These are phyloP conservation scores for Zymoseptoria ardabiliae DNA, from an alignment of 2,329 filamentous ascomycete genomes.

Conservation along the genomic window DNA sequence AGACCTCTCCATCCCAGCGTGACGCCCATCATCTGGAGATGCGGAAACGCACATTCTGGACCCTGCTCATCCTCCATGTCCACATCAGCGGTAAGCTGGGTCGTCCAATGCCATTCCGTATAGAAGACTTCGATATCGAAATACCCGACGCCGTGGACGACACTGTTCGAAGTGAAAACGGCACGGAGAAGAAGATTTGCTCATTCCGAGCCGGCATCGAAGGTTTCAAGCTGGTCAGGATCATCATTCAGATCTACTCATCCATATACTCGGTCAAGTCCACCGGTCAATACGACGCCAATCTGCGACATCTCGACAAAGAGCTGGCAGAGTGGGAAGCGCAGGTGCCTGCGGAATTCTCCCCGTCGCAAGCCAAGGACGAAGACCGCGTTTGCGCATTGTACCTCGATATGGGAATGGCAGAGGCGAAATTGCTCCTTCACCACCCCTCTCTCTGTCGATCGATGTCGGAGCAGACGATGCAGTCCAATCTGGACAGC, in stretches of 20 bases:
- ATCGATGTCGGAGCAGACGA: constrained; percentile 51
- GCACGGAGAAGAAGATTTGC: constrained; percentile 46
- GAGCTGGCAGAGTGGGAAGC: constrained; percentile 58
- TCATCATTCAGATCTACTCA: constrained; percentile 67
- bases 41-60: constrained; percentile 73
- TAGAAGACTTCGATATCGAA: constrained; percentile 72
- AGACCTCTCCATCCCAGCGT: constrained; percentile 42
- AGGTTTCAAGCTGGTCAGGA: constrained; percentile 56
- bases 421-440: constrained; percentile 44
- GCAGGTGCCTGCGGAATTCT: constrained; percentile 56
- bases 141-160: constrained; percentile 66
- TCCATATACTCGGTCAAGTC: constrained; percentile 67
- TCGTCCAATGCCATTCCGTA: constrained; percentile 64
- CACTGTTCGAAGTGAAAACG: constrained; percentile 56
- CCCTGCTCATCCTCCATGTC: constrained; percentile 57
- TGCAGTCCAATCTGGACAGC: constrained; percentile 46
- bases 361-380: constrained; percentile 37
- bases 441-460: constrained; percentile 48
- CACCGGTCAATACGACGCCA: constrained; percentile 47
- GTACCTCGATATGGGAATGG: constrained; percentile 44
- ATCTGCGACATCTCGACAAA: constrained; percentile 58
- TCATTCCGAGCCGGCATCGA: constrained; percentile 60
- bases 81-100: constrained; percentile 70
- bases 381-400: constrained; percentile 43
- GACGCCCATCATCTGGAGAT: constrained; percentile 63